Conservation (phyloP, 352 stramenopile species). For the Globisporangium megalacanthum region DNA sequence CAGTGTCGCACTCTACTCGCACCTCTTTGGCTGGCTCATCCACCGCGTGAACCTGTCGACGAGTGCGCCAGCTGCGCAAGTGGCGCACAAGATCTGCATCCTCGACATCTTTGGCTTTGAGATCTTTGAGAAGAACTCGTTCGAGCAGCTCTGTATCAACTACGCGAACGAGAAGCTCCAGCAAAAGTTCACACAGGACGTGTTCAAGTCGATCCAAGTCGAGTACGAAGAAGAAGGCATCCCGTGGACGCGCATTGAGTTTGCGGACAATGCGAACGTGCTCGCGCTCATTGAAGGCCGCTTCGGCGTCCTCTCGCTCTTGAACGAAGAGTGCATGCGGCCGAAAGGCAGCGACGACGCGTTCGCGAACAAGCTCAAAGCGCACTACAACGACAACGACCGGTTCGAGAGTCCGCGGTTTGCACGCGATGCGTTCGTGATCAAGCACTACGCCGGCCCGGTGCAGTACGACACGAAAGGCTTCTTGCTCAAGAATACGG, state of each 20-base stretch:
- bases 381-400: conserved; percentile 80
- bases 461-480: conserved; percentile 92
- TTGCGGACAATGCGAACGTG: conserved; percentile 88
- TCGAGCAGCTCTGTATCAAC: conserved; percentile 84
- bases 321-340: conserved; percentile 89
- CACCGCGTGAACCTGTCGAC: conserved; percentile 88
- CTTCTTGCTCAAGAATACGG: conserved; percentile 97
- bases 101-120: conserved; percentile 99
- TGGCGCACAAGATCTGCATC: conserved; percentile 89
- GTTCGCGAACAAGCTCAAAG: conserved; percentile 80
- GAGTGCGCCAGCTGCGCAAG: conserved; percentile 39
- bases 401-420: conserved; percentile 80
- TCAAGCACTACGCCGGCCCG: conserved; percentile 94
- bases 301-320: conserved; percentile 85
- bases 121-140: conserved; percentile 95
- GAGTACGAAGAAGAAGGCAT: conserved; percentile 96
- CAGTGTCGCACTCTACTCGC: conserved; percentile 91
- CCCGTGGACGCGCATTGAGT: conserved; percentile 89
- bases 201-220: conserved; percentile 90
- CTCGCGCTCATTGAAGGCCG: conserved; percentile 81
- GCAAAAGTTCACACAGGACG: conserved; percentile 87
- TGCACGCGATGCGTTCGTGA: conserved; percentile 88
- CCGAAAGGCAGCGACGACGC: conserved; percentile 83
- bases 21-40: conserved; percentile 92
- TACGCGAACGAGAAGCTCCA: conserved; percentile 82